Evolutionary conservation across 2,329 filamentous ascomycete genomes (phyloP).

Genomic region (Hypomyces rosellus): DNA sequence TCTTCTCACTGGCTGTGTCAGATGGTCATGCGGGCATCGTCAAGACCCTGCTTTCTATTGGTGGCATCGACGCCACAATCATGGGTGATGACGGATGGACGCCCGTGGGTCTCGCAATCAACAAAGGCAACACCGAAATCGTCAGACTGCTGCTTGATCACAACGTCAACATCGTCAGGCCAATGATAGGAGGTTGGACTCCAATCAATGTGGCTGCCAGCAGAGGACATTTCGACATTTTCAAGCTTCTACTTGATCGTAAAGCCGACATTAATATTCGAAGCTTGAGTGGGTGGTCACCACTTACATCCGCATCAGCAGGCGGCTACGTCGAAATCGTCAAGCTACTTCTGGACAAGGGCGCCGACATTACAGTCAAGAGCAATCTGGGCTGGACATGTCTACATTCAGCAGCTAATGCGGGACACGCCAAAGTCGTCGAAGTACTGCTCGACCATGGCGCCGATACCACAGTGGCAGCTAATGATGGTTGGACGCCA

Average conservation of each 20-base stretch:
- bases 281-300: slow-evolving; percentile 1
- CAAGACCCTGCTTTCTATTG: slow-evolving; percentile 1
- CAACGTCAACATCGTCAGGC: not conserved
- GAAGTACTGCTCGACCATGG: slow-evolving; percentile 9
- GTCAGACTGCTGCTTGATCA: slow-evolving; percentile 1
- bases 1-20: slow-evolving; percentile 3
- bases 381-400: slow-evolving; percentile 7
- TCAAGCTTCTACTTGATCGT: slow-evolving; percentile 5
- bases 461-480: not conserved
- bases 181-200: slow-evolving; percentile 2
- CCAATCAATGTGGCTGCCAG: slow-evolving; percentile 6
- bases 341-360: slow-evolving; percentile 7
- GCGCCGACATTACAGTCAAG: slow-evolving; percentile 2
- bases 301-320: slow-evolving; percentile 2
- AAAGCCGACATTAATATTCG: slow-evolving; percentile 4
- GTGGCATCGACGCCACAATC: not conserved
- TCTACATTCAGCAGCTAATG: slow-evolving; percentile 8
- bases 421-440: slow-evolving; percentile 5
- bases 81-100: slow-evolving; percentile 3
- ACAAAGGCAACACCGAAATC: slow-evolving; percentile 3
- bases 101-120: slow-evolving; percentile 4
- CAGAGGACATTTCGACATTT: not conserved
- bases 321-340: slow-evolving; percentile 5
- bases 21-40: not conserved
- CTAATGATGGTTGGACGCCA: slow-evolving; percentile 2